Evolutionary conservation across 176 grass and related monocot genomes (phyloP), one percentile per base, ranked within the genome.

Genomic region (Poa annua): DNA sequence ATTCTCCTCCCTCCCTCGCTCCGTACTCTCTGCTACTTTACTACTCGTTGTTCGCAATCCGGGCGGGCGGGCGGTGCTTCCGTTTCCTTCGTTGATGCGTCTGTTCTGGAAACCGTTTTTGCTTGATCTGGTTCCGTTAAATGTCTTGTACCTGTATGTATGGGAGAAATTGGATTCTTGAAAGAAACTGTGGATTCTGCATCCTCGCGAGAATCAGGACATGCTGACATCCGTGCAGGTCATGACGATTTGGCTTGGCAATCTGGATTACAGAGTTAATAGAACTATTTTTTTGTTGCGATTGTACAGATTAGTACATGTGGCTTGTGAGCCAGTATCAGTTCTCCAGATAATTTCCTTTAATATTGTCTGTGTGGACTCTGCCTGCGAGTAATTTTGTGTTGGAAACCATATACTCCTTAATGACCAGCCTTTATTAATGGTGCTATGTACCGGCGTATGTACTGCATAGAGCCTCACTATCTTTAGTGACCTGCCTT

Each of bases 291-390:
- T 39, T 7, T 41, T 41, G 7, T 41, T 41, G 39, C 39, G 39
- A 41, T 8, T 41, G 39, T 24, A 6, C 59, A 29, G 21, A 61
- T 62, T 63, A 14, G 24, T 29, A 62, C 60, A 15, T 25, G 4
- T 62, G 49, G 73, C 17, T 24, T 75, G 15, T 47, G 66, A 74
- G 35, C 13, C 19, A 15, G 19, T 39, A 45, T 22, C 11, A 3
- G 69, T 3, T 49, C 42, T 72, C 22, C 6, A 72, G 7, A 50
- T 17, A 82, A 36, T 63, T 85, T 48, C 19, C 64, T 76, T 16
- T 5, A 74, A 55, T 44, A 7, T 81, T 20, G 1, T 38, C 10
- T 24, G 0, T 56, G 54, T 20, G 12, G 24, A 50, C n/a, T 52
- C 6, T 14, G 0, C 8, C 32, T 20, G 24, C 3, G 50, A 52